Evolutionary conservation across 2,329 filamentous ascomycete species (phyloP).

Genomic region (Chlorencoelia australis): DNA sequence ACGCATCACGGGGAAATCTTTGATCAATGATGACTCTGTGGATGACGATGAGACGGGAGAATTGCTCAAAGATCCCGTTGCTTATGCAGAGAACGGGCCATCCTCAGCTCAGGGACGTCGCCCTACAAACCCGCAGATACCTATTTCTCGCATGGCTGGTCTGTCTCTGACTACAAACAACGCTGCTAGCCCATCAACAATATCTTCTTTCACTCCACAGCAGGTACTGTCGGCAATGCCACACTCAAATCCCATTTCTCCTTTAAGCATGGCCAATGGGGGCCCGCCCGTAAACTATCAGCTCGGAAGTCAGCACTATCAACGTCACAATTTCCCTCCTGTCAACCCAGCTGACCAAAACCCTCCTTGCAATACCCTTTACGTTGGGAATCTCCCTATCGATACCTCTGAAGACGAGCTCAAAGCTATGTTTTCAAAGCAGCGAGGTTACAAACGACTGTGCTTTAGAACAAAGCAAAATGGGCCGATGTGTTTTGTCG

Average conservation of each 20-base stretch:
- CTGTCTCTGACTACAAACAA: slow-evolving; percentile 63
- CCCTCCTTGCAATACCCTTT: slow-evolving; percentile 93
- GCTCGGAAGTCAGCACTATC: slow-evolving; percentile 46
- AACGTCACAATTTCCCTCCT: slow-evolving; percentile 63
- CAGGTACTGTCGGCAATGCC: slow-evolving; percentile 24
- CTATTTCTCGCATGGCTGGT: slow-evolving; percentile 55
- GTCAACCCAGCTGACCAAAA: slow-evolving; percentile 94
- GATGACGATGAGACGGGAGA: slow-evolving; percentile 63
- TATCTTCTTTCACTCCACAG: slow-evolving; percentile 17
- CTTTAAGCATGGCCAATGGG: slow-evolving; percentile 39
- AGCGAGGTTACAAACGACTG: slow-evolving; percentile 88
- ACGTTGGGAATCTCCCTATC: slow-evolving; percentile 91
- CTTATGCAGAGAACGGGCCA: slow-evolving; percentile 62
- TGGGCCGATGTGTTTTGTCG: slow-evolving; percentile 97
- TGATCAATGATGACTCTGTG: slow-evolving; percentile 60
- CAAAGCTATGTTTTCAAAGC: slow-evolving; percentile 85
- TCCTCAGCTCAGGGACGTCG: slow-evolving; percentile 45
- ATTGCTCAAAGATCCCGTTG: slow-evolving; percentile 62
- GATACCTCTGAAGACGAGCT: slow-evolving; percentile 93
- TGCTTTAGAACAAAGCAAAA: slow-evolving; percentile 94
- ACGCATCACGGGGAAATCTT: slow-evolving; percentile 55
- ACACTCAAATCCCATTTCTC: slow-evolving; percentile 40
- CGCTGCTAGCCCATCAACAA: slow-evolving; percentile 28
- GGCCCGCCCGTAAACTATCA: slow-evolving; percentile 40
- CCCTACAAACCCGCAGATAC: slow-evolving; percentile 62